Evolutionary conservation across 176 grass and related monocot genomes (phyloP), one percentile per base, ranked within the genome.

Genomic region (Phragmites australis): DNA sequence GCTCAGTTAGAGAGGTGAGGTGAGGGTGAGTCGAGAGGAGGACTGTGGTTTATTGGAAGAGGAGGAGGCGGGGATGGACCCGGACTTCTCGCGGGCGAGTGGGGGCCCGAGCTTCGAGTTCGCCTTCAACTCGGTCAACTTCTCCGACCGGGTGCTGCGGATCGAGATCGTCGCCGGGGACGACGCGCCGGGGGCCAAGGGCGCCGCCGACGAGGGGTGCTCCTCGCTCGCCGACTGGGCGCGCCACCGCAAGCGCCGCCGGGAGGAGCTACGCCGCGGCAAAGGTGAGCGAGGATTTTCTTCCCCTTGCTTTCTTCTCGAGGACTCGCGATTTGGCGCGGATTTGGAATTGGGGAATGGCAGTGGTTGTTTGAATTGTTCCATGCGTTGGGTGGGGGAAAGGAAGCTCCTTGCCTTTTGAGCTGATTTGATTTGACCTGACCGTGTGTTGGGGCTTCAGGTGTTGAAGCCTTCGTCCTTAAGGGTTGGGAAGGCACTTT

Each of bases 111-210:
- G 78, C 76, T 97, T 89, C 40, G 94, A 93, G 73, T 97, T 97
- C 75, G 94, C 91, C 58, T 97, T 93, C 87, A 93, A 97, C 85
- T 89, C 87, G n/a, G 86, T 87, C 69, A 97, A 91, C 84, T 97
- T 97, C 86, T 97, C 94, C 50, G 94, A 97, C 81, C 81, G 94
- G 70, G 88, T 91, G 41, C 87, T 97, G 27, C 91, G 91, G 84
- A 97, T 97, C 87, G 94, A 97, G 87, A 89, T 97, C 78, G 63
- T 90, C 48, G 65, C 84, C 45, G 92, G 83, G 66, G 88, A 86
- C 79, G 83, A 91, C 67, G 86, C 78, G 45, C 65, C 81, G 8
- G 90, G 84, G 56, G 71, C 69, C 74, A 88, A 72, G 71, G 83
- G 88, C 65, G 43, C 64, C 60, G 77, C 77, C 42, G 87, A 84